Evolutionary conservation across 805 yeast species (phyloP).

Genomic region (Candida germanica): DNA sequence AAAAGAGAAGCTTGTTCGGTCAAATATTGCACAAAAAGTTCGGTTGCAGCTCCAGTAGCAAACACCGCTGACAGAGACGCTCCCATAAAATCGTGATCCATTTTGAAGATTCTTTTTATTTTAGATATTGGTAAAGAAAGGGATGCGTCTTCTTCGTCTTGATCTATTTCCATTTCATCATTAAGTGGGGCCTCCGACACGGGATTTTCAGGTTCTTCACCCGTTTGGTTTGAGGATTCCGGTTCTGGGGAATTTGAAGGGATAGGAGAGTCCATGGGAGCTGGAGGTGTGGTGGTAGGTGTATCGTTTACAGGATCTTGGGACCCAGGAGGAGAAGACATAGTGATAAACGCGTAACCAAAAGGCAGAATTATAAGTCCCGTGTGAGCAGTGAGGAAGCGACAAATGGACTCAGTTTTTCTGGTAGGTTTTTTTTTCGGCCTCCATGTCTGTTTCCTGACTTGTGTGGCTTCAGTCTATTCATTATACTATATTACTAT

Average conservation of each 20-base stretch:
- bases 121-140: constrained; percentile 60
- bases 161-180: constrained; percentile 13
- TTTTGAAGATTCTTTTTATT: constrained; percentile 67
- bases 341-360: no score
- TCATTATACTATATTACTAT: no score
- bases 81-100: constrained; percentile 69
- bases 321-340: constrained; percentile 6
- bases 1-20: constrained; percentile 66
- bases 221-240: background rate
- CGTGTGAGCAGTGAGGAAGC: no score
- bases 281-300: constrained; percentile 22
- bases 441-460: no score
- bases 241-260: constrained; percentile 3
- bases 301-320: constrained; percentile 12
- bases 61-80: constrained; percentile 72
- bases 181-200: constrained; percentile 12
- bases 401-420: background rate
- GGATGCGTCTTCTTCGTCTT: constrained; percentile 23
- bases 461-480: no score
- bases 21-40: constrained; percentile 64
- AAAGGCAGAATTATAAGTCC: no score
- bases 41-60: constrained; percentile 75
- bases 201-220: constrained; percentile 8
- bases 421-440: background rate
- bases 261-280: constrained; percentile 8